A percentile compares a stretch with the other conserved stretches of the same genome.
Conservation (phyloP, 768 basidiomycete species). For the Mycena filopes region DNA sequence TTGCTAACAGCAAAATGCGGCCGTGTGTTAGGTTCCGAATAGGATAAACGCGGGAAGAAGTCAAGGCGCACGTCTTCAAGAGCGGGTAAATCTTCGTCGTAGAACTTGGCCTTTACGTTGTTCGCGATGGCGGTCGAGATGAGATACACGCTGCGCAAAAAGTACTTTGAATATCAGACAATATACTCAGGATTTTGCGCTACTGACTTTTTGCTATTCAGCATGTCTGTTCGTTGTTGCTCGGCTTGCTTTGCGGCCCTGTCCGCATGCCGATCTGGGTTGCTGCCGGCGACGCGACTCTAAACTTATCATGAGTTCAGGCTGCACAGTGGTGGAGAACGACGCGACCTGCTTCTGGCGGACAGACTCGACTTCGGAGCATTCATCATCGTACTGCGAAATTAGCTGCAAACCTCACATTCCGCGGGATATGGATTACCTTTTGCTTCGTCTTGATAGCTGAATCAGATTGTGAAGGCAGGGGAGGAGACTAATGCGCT, state of each 20-base stretch:
- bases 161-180: constrained; percentile 7
- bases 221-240: constrained; percentile 81
- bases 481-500: constrained; percentile 29
- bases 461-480: constrained; percentile 27
- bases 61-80: constrained; percentile 73
- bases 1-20: constrained; percentile 57
- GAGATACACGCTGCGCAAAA: constrained; percentile 66
- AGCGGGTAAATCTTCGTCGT: constrained; percentile 70
- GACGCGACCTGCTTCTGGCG: constrained; percentile 81
- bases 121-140: constrained; percentile 79
- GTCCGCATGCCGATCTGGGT: constrained; percentile 83
- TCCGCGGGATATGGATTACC: constrained; percentile 44
- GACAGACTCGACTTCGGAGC: constrained; percentile 73
- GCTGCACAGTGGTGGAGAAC: constrained; percentile 23
- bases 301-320: constrained; percentile 40
- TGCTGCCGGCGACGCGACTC: constrained; percentile 74
- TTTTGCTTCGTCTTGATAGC: constrained; percentile 68
- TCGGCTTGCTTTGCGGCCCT: constrained; percentile 79
- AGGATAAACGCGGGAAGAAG: constrained; percentile 19
- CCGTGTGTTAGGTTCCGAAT: constrained; percentile 21
- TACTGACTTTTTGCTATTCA: constrained; percentile 81
- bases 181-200: background rate
- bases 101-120: constrained; percentile 75
- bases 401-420: constrained; percentile 24
- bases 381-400: constrained; percentile 82